Base-by-base conservation (phyloP, 2,329 filamentous ascomycete species). In the Colletotrichum tropicale region DNA sequence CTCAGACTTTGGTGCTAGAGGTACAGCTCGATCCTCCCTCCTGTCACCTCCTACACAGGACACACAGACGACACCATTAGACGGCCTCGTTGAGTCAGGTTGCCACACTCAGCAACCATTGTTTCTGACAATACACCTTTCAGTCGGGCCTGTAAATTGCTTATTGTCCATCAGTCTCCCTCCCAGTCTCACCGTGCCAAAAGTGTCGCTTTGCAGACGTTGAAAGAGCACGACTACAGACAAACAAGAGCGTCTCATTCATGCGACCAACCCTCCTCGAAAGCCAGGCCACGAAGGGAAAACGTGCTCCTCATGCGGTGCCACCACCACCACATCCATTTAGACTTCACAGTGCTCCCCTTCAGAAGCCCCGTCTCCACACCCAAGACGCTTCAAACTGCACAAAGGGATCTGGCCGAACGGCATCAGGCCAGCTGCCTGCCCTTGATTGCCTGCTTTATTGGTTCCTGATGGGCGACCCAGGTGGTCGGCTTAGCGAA, bases 1-100 rank as follows among this genome's bases (percentile, higher is more conserved):
- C 64, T 60, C 65, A 60, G 64, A 69, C 56, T 60, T 52, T 48
- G 48, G 26, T 36, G 70, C 70, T 48, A 73, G 30, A 66, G 38
- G 26, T 56, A 30, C 72, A 55, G 62, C 62, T 75, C 64, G 64
- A 71, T 30, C 52, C 64, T 75, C 64, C 73, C 73, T 75, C 62
- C 62, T 58, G 69, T 34, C 69, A 72, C 34, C 38, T 68, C 32
- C 8, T 16, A 43, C 32, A 21, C 16, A 30, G 24, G 68, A n/a
- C 60, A 67, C 26, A 55, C 62, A 62, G 69, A 72, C 62, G 43
- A 61, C 62, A 43, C 72, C 69, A 75, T 60, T 56, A 64, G 38
- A 68, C 36, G 28, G 8, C 21, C 64, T 65, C 16, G 48, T 32
- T 30, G 64, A 60, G 32, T 56, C 64, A 55, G 43, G 16, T 52